Base-by-base conservation (phyloP, 2,329 filamentous ascomycete genomes). In the Sphaerostilbella broomeana region DNA sequence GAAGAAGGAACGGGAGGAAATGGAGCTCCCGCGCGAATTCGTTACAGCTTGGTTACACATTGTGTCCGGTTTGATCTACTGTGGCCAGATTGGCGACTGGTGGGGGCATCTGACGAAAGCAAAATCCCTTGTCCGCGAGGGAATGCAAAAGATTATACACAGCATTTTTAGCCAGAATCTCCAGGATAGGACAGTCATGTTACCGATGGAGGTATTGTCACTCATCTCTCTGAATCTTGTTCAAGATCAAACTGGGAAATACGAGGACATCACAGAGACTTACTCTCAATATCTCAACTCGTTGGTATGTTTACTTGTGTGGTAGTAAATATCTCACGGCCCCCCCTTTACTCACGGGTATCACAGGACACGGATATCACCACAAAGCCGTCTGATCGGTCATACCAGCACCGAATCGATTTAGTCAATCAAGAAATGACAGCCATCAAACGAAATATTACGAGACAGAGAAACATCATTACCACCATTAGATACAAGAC, bases 181-280 rank as follows among this genome's bases (percentile, higher is more conserved):
- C 2, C 37, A 65, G 5, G 56, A 61, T 5, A 58, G 56, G 28
- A 58, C 61, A 6, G 57, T 61, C 15, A 47, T 72, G 17, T 46
- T 65, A 21, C 69, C 68, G 1, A 54, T 64, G 26, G 68, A 71
- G 15, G 42, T 72, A 3, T 44, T 68, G 18, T 63, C 64, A 1
- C 49, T 72, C 13, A 49, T 70, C 9, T 57, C 56, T 8, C 45
- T 63, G 25, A 57, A 57, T 11, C 52, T 72, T 21, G 43, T 69
- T 2, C 52, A 59, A 29, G 65, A 71, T 27, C 50, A 56, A 15
- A 62, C 61, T 1, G 59, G 56, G 4, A 58, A 55, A 30, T 57
- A 57, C 21, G 56, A 63, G 3, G 60, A 63, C 19, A 61, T 70
- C 12, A 59, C 53, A 25, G 58, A 62, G 16, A 66, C 61, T 0